Evolutionary conservation across 805 yeast genomes (phyloP), one percentile per base, ranked within the genome.

Genomic region (Wickerhamiella brachini): DNA sequence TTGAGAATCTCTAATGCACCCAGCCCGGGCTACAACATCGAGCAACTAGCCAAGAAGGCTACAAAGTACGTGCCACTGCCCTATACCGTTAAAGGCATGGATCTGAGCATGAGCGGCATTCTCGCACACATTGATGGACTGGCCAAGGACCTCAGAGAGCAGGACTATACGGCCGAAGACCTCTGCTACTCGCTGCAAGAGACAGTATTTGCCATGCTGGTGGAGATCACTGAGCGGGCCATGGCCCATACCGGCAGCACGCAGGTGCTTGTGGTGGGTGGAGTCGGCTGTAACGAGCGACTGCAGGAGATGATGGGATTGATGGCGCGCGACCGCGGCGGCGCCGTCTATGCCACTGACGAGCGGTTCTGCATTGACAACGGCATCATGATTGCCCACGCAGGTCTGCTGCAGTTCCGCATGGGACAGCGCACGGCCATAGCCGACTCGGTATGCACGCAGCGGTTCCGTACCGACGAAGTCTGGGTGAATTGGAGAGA

Each of bases 311-410:
- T 93, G 98, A 93, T 93, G 98, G 85, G 76, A n/a, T 68, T 76
- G 45, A 93, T 93, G 98, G 95, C 90, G 20, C 66, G 74, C 45
- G 97, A 89, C 61, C 72, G 98, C 56, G 80, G 81, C 57, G 97
- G 97, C 0, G 74, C 78, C n/a, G 82, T 93, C 3, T 87, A 74
- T 64, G 96, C 98, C 2, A 93, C 98, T 0, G 98, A 93, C 66
- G 97, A 93, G 63, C 69, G 97, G 53, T 90, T 93, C 64, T 93
- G 98, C 68, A 93, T 93, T 44, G 98, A 93, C 64, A 93, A 93
- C 62, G 98, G 98, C 10, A 93, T 90, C 39, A 93, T 93, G 98
- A 93, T 93, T 60, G 98, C 98, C 0, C 98, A 93, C 62, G 97
- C 98, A 0, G 98, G 98, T 0, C 69, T 93, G 47, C 65, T 93